phyloP scores from a whole-genome alignment of 2,329 filamentous ascomycete species.

The Madurella fahalii region DNA sequence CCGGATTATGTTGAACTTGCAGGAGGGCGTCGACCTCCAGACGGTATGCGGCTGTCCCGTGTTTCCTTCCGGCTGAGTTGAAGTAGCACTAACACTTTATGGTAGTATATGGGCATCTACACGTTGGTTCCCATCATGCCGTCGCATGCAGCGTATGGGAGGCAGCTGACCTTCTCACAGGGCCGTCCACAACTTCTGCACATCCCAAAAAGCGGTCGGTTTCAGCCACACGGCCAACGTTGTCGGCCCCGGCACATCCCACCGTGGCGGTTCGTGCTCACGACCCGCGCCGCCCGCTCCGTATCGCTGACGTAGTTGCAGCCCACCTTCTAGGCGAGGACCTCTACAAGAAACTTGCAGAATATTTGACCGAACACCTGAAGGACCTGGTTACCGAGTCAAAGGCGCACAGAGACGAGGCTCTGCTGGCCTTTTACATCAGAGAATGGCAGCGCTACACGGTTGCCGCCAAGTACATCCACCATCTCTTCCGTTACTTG shows the following conservation, averaged over 20 bases:
- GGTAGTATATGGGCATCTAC: conserved; percentile 90
- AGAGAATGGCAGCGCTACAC: conserved; percentile 96
- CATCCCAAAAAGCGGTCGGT: conserved; percentile 88
- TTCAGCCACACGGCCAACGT: conserved; percentile 36
- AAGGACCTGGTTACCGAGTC: conserved; percentile 66
- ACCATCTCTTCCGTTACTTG: conserved; percentile 92
- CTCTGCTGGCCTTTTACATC: conserved; percentile 88
- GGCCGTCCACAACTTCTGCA: conserved; percentile 98
- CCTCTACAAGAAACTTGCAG: conserved; percentile 84
- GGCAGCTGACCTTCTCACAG: conserved; percentile 41
- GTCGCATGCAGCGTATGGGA: neutral
- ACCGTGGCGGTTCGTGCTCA: conserved; percentile 21
- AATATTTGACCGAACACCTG: conserved; percentile 78
- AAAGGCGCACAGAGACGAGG: conserved; percentile 80
- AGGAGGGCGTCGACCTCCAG: conserved; percentile 89
- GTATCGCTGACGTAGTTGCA: conserved; percentile 33
- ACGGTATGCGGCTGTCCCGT: conserved; percentile 52
- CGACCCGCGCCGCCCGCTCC: neutral
- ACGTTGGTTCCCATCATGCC: conserved; percentile 53
- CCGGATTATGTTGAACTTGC: conserved; percentile 88
- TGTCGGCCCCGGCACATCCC: conserved; percentile 9
- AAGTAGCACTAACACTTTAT: conserved; percentile 15
- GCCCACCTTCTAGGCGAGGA: conserved; percentile 95
- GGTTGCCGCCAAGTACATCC: conserved; percentile 92
- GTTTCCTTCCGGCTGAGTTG: conserved; percentile 6